A percentile compares a stretch with the other conserved stretches of the same genome.
Conservation (phyloP, 441 rosid genomes). For the Populus tomentosa region DNA sequence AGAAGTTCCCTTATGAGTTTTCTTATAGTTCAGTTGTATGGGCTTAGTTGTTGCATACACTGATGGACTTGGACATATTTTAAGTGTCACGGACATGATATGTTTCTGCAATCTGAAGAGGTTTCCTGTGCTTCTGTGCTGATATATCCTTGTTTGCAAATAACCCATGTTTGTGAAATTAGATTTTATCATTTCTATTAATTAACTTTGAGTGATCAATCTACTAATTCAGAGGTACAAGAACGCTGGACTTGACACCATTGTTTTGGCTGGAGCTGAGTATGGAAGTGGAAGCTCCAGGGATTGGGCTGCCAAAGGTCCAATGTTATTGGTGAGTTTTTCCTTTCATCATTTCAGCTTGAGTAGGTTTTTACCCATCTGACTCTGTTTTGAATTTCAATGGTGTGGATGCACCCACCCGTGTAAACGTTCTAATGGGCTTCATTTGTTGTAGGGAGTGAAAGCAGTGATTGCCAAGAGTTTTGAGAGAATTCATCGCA, state of each 20-base stretch:
- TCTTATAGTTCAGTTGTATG: neutral
- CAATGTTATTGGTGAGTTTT: conserved; percentile 60
- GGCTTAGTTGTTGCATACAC: neutral
- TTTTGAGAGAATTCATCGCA: conserved; percentile 92
- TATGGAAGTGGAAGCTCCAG: conserved; percentile 97
- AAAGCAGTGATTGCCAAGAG: conserved; percentile 95
- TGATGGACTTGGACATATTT: neutral
- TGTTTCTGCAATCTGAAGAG: neutral
- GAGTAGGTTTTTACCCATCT: neutral
- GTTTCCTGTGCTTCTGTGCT: neutral
- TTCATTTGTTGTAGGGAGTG: conserved; percentile 54
- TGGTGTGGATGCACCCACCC: neutral
- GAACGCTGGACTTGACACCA: conserved; percentile 65
- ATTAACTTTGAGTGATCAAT: neutral
- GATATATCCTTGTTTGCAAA: neutral
- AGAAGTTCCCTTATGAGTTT: neutral
- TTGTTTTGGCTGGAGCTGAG: conserved; percentile 87
- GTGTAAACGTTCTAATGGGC: neutral
- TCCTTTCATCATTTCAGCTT: neutral
- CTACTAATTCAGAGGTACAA: conserved; percentile 60
- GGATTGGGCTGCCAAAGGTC: conserved; percentile 99
- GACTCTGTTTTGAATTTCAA: neutral
- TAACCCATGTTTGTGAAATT: neutral
- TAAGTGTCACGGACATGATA: neutral
- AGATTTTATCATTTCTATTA: neutral